Conservation (phyloP, 345 rosid genomes). For the Aquilaria yunnanensis region DNA sequence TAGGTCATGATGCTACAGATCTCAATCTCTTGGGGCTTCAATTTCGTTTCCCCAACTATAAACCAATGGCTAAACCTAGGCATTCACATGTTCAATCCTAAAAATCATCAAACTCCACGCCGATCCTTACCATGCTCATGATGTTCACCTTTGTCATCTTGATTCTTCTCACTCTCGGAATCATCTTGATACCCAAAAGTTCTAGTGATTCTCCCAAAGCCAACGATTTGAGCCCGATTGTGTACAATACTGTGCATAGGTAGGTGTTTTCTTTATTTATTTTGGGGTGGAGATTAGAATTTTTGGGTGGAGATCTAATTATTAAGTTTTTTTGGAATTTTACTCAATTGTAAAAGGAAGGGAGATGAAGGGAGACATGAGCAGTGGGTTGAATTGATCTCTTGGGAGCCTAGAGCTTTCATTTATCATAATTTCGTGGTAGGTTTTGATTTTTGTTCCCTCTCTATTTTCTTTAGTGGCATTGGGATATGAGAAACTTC, state of each 20-base stretch:
- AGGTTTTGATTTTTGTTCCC: constrained; percentile 15
- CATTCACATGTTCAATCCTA: constrained; percentile 45
- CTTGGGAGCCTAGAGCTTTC: constrained; percentile 92
- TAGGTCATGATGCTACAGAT: constrained; percentile 7
- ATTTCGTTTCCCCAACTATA: not conserved
- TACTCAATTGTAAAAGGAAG: constrained; percentile 23
- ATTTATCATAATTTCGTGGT: constrained; percentile 91
- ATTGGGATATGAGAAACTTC: not conserved
- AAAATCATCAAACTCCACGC: constrained; percentile 49
- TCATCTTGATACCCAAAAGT: constrained; percentile 59
- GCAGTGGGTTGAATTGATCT: constrained; percentile 82
- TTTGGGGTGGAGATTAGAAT: constrained; percentile 3
- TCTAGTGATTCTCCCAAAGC: constrained; percentile 41
- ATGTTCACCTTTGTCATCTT: constrained; percentile 56
- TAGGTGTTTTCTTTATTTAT: constrained; percentile 5
- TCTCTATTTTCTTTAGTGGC: not conserved
- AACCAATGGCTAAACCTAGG: constrained; percentile 55
- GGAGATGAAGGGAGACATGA: constrained; percentile 46
- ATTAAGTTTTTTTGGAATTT: not conserved
- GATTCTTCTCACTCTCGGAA: constrained; percentile 70
- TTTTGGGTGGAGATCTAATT: constrained; percentile 1
- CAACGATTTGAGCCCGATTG: constrained; percentile 72
- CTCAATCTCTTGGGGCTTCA: constrained; percentile 1
- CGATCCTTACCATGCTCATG: constrained; percentile 43
- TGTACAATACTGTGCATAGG: constrained; percentile 37